Evolutionary conservation across 2,329 filamentous ascomycete genomes (phyloP).

Genomic region (Microsporum ferrugineum): DNA sequence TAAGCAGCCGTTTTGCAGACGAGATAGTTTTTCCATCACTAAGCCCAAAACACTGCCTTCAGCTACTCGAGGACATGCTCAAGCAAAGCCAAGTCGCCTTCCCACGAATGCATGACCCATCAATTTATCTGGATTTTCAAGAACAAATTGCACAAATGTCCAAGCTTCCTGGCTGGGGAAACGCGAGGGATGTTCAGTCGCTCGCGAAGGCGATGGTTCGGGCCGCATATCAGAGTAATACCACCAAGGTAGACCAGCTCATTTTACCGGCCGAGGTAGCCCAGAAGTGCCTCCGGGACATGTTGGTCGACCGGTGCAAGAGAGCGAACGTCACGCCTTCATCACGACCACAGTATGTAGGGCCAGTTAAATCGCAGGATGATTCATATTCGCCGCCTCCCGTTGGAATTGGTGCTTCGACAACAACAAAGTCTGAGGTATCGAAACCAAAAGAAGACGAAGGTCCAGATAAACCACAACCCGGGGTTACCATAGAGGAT

Average conservation of each 20-base stretch:
- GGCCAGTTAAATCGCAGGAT: conserved; percentile 7
- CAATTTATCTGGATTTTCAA: conserved; percentile 11
- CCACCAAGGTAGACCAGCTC: conserved; percentile 14
- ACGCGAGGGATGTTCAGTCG: conserved; percentile 50
- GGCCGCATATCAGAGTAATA: conserved; percentile 11
- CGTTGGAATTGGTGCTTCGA: conserved; percentile 8
- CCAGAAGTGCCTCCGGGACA: conserved; percentile 14
- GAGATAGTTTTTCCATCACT: conserved; percentile 46
- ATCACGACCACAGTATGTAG: neutral
- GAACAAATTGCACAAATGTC: conserved; percentile 35
- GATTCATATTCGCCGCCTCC: conserved; percentile 1
- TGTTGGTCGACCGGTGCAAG: conserved; percentile 16
- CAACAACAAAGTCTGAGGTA: neutral
- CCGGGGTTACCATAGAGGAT: neutral
- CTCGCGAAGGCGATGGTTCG: conserved; percentile 43
- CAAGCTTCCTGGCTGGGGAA: conserved; percentile 46
- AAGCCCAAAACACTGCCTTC: conserved; percentile 33
- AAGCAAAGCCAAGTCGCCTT: neutral
- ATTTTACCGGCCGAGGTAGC: conserved; percentile 11
- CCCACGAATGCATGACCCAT: conserved; percentile 6
- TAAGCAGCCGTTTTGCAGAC: conserved; percentile 56
- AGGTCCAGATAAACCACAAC: neutral
- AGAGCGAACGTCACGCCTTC: conserved; percentile 10
- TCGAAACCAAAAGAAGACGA: neutral
- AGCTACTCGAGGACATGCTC: conserved; percentile 29